Evolutionary conservation across 2,329 filamentous ascomycete species (phyloP).

Genomic region (Paecilomyces niveus): DNA sequence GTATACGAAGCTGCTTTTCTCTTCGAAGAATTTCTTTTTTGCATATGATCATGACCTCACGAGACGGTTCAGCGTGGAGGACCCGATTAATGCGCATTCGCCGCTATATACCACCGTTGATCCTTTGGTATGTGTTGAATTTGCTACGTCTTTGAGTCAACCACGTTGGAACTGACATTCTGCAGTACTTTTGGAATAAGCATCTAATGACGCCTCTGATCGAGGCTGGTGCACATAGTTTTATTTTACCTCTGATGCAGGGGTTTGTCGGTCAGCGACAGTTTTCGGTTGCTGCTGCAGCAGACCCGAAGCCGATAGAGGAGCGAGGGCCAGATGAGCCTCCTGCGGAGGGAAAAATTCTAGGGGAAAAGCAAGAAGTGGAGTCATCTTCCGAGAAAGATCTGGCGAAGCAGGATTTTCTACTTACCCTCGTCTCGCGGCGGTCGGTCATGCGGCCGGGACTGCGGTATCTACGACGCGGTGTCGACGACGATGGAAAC

Average conservation of each 20-base stretch:
- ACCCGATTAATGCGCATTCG: conserved; percentile 36
- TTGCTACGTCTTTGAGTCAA: conserved; percentile 3
- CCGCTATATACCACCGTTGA: conserved; percentile 70
- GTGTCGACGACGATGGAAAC: conserved; percentile 81
- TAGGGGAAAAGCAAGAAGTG: conserved; percentile 37
- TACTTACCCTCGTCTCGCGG: conserved; percentile 88
- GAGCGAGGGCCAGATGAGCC: conserved; percentile 9
- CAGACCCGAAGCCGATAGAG: conserved; percentile 10
- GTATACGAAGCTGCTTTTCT: conserved; percentile 78
- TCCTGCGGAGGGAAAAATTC: conserved; percentile 19
- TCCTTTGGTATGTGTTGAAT: conserved; percentile 44
- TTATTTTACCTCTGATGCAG: conserved; percentile 80
- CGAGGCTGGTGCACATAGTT: conserved; percentile 60
- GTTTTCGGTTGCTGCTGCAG: conserved; percentile 65
- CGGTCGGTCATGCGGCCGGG: conserved; percentile 81
- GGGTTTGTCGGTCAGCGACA: conserved; percentile 84
- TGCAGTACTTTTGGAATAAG: conserved; percentile 82
- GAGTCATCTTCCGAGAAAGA: conserved; percentile 17
- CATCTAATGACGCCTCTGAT: conserved; percentile 68
- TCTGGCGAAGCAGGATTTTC: conserved; percentile 44
- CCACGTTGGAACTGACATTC: neutral
- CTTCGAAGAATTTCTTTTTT: conserved; percentile 84
- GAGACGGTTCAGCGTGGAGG: conserved; percentile 46
- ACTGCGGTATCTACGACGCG: conserved; percentile 79
- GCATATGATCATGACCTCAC: conserved; percentile 94